A percentile compares a stretch with the other conserved stretches of the same genome.
Conservation (phyloP, 768 basidiomycete genomes). For the Hypholoma fasciculare region DNA sequence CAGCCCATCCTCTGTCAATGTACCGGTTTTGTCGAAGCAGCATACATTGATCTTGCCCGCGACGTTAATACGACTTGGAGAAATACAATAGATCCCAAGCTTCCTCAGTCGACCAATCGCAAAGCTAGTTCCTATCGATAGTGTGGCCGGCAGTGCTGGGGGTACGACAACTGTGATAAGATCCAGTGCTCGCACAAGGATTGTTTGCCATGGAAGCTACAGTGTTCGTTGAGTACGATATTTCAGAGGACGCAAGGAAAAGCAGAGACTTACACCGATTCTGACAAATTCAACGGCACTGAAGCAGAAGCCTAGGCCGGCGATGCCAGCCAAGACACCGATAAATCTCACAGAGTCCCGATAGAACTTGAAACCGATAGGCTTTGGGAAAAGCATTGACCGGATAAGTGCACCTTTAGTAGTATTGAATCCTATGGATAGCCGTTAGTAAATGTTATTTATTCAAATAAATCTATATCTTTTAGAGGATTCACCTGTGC, state of each 20-base stretch:
- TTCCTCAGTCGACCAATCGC: constrained; percentile 87
- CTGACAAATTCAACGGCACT: constrained; percentile 91
- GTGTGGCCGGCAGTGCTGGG: constrained; percentile 93
- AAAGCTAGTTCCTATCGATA: constrained; percentile 97
- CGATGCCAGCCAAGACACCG: constrained; percentile 87
- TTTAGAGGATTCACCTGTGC: constrained; percentile 62
- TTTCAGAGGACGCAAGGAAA: neutral
- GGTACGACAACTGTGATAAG: constrained; percentile 97
- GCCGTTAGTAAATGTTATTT: neutral
- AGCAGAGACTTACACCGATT: constrained; percentile 65
- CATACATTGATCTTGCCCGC: constrained; percentile 96
- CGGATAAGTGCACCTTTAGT: constrained; percentile 95
- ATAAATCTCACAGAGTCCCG: constrained; percentile 91
- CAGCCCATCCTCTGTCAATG: constrained; percentile 95
- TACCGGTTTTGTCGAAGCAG: constrained; percentile 99
- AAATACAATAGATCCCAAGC: constrained; percentile 91
- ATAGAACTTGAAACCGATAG: constrained; percentile 99
- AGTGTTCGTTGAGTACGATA: neutral
- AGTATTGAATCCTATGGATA: constrained; percentile 78
- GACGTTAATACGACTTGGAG: constrained; percentile 93
- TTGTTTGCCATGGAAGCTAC: constrained; percentile 88
- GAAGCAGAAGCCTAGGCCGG: constrained; percentile 86
- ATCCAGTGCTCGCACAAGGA: constrained; percentile 89
- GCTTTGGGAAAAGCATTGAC: constrained; percentile 98
- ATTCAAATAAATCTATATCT: neutral